Conservation (phyloP, 1,139 yeast species). For the Blastobotrys elegans region DNA sequence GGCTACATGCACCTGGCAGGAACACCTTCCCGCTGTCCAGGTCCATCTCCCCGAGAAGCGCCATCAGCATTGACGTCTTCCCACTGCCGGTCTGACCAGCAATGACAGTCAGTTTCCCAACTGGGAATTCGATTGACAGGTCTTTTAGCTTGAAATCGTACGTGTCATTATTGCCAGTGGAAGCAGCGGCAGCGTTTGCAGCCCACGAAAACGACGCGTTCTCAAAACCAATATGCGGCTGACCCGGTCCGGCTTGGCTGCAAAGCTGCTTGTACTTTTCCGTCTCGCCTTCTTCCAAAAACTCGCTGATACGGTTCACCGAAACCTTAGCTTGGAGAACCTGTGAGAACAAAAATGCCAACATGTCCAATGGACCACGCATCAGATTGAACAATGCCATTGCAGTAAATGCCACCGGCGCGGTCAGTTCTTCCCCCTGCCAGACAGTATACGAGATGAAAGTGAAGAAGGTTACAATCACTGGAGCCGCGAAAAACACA, state of each 20-base stretch:
- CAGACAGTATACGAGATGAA: constrained; percentile 74
- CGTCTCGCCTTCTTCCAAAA: constrained; percentile 74
- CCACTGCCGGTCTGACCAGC: constrained; percentile 98
- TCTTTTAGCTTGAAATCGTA: constrained; percentile 71
- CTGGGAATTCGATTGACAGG: constrained; percentile 59
- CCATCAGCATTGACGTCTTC: constrained; percentile 84
- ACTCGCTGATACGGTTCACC: constrained; percentile 74
- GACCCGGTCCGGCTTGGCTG: constrained; percentile 46
- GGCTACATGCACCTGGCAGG: constrained; percentile 68
- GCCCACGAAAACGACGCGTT: constrained; percentile 81
- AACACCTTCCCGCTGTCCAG: constrained; percentile 63
- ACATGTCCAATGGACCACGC: constrained; percentile 80
- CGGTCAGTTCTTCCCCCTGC: constrained; percentile 65
- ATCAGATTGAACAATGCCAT: constrained; percentile 77
- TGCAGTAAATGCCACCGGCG: constrained; percentile 90
- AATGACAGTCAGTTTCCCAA: constrained; percentile 74
- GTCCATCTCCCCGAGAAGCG: constrained; percentile 92
- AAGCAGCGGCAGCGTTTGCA: neutral
- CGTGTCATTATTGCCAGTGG: neutral
- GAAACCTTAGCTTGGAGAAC: constrained; percentile 87
- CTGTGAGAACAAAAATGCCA: constrained; percentile 80
- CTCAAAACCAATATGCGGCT: constrained; percentile 76
- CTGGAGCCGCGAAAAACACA: constrained; percentile 76
- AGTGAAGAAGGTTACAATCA: constrained; percentile 69
- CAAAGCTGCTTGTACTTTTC: constrained; percentile 74